phyloP scores from a whole-genome alignment of 768 basidiomycete genomes.

The Hericium alpestre region DNA sequence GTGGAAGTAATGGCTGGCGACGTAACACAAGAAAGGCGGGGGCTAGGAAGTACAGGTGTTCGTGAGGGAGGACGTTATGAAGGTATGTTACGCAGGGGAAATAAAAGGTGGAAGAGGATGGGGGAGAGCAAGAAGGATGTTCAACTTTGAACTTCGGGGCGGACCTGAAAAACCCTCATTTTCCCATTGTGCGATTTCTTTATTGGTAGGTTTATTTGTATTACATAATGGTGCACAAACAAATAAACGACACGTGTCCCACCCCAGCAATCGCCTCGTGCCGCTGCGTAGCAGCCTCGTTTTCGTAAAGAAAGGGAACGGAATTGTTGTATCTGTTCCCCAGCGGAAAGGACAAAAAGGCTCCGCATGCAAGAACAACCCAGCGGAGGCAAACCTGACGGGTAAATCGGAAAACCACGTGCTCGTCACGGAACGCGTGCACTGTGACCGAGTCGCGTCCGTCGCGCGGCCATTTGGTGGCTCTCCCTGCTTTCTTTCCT shows the following conservation, averaged over 20 bases:
- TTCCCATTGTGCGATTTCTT: constrained; percentile 17
- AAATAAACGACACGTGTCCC: constrained; percentile 17
- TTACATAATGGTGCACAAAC: constrained; percentile 18
- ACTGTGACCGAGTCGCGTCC: background rate
- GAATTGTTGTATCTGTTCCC: background rate
- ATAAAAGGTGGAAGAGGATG: constrained; percentile 14
- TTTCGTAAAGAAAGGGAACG: constrained; percentile 4
- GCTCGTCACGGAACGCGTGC: constrained; percentile 4
- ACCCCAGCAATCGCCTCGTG: constrained; percentile 5
- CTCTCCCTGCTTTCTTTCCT: background rate
- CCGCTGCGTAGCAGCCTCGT: constrained; percentile 9
- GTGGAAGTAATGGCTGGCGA: constrained; percentile 53
- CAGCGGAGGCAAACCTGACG: background rate
- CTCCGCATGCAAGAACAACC: background rate
- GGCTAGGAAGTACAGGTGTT: background rate
- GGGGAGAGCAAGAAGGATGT: constrained; percentile 16
- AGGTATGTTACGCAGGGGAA: constrained; percentile 15
- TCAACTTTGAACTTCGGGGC: constrained; percentile 18
- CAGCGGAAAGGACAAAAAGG: background rate
- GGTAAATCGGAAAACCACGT: background rate
- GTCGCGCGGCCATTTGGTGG: background rate
- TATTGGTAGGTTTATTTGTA: constrained; percentile 12
- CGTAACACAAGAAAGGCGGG: background rate
- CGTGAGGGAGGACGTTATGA: constrained; percentile 3
- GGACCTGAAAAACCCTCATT: constrained; percentile 9